Evolutionary conservation across 164 flowering plant genomes (phyloP), one percentile per base, ranked within the genome.

Genomic region (Buxus sempervirens): DNA sequence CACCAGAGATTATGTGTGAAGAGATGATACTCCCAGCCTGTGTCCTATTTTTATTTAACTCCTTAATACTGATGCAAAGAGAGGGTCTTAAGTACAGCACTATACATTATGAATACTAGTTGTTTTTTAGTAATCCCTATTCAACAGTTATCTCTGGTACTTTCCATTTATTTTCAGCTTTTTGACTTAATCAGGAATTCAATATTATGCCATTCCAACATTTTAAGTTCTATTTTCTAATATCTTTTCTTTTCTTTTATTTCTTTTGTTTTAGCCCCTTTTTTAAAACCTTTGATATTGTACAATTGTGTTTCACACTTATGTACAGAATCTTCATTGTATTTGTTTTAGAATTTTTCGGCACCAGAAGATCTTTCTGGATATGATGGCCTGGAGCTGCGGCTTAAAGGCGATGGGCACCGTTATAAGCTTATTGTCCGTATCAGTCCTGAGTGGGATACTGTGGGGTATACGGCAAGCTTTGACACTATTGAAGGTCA

Each of bases 391-490:
- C 71, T 95, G 70, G 97, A 92, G 77, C 75, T 95, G 68, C 82
- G 93, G 28, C 64, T 90, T 61, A 92, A 86, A 80, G 99, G 99
- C 58, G 93, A 90, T 80, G 99, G 99, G 7, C 87, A 85, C 14
- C 84, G 94, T 9, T 95, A 92, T 74, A 92, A 95, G 73, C 78
- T 95, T 65, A 89, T 95, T 70, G 77, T 95, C 69, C 90, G 99
- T 42, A 95, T 86, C n/a, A 95, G 94, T 73, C 41, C 77, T 76
- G 96, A 95, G 22, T 95, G 99, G 99, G 99, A 95, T 75, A 88
- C 97, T 32, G 83, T 95, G 48, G 99, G 97, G 10, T 95, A 95
- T 72, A 95, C 97, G 15, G 75, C 80, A 45, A 69, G 90, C 70
- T 95, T 95, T 79, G 96, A 92, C 86, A 92, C 99, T 27, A 77